These are phyloP conservation scores for Chlamydomonas incerta DNA, from an alignment of 139 green algal species.

Conservation along the genomic window DNA sequence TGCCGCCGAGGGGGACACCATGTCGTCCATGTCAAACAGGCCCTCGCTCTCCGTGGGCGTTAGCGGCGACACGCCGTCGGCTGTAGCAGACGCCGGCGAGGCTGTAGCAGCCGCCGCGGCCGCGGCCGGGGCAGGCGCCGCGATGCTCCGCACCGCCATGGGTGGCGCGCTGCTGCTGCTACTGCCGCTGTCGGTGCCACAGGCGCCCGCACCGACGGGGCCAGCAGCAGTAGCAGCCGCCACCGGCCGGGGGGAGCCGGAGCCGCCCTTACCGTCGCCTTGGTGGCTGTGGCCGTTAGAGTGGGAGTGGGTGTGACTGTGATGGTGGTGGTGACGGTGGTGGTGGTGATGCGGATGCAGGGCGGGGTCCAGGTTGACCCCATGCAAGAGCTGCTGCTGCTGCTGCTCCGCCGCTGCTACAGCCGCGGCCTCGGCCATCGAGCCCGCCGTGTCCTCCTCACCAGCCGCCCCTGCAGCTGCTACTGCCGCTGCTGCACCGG, in stretches of 20 bases:
- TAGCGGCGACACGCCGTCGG: neutral
- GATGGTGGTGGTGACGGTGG: conserved; percentile 24
- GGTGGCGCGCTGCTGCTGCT: too few relatives aligned
- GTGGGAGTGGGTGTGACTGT: neutral
- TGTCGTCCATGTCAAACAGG: conserved; percentile 34
- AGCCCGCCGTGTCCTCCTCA: neutral
- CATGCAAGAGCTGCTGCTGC: neutral
- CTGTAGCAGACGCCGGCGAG: neutral
- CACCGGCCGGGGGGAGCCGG: too few relatives aligned
- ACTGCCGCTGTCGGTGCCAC: too few relatives aligned
- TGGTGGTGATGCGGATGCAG: conserved; percentile 23
- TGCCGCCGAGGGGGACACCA: neutral
- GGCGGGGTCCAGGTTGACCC: conserved; percentile 34
- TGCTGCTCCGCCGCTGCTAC: neutral
- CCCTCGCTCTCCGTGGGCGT: neutral
- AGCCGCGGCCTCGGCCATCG: too few relatives aligned
- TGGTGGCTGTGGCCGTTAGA: neutral
- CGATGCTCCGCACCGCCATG: too few relatives aligned
- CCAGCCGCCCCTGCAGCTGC: neutral
- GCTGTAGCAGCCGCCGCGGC: neutral
- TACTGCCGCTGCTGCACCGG: too few relatives aligned
- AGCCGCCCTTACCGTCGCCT: too few relatives aligned
- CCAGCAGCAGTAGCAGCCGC: neutral
- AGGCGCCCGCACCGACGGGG: too few relatives aligned
- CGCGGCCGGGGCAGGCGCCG: too few relatives aligned